These are phyloP conservation scores for Exophiala alcalophila DNA, from an alignment of 2,329 filamentous ascomycete species.

Conservation along the genomic window DNA sequence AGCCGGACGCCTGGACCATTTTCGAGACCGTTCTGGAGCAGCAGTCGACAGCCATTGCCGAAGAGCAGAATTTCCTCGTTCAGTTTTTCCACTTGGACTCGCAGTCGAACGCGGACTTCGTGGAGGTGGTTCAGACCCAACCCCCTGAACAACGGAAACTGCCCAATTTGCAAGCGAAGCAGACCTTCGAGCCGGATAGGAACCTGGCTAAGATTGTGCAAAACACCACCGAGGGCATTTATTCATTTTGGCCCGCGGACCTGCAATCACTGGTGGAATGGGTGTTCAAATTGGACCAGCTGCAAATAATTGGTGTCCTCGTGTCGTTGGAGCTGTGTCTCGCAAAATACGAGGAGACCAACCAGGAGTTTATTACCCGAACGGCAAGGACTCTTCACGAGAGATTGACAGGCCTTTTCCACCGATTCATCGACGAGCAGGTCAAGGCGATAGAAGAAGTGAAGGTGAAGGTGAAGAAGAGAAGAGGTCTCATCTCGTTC, in stretches of 20 bases:
- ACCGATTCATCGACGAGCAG: constrained; percentile 89
- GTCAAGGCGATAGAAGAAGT: constrained; percentile 95
- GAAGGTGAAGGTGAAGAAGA: constrained; percentile 98
- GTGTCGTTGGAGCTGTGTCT: constrained; percentile 76
- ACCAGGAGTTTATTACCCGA: constrained; percentile 84
- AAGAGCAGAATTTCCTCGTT: constrained; percentile 96
- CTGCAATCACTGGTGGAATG: constrained; percentile 79
- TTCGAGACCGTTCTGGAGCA: constrained; percentile 80
- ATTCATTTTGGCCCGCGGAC: constrained; percentile 75
- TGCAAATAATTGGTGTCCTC: constrained; percentile 89
- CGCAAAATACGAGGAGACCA: constrained; percentile 77
- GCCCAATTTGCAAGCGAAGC: constrained; percentile 68
- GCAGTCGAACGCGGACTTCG: constrained; percentile 74
- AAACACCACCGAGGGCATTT: constrained; percentile 86
- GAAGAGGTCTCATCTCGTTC: constrained; percentile 93
- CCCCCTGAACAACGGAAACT: constrained; percentile 67
- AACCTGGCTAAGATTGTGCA: constrained; percentile 79
- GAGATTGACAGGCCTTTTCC: constrained; percentile 71
- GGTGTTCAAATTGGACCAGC: constrained; percentile 73
- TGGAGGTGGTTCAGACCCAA: constrained; percentile 68
- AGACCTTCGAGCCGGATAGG: constrained; percentile 84
- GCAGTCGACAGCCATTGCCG: constrained; percentile 75
- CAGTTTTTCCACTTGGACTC: constrained; percentile 96
- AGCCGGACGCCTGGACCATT: constrained; percentile 72
- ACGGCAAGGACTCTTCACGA: constrained; percentile 76